Evolutionary conservation across 495 filamentous ascomycete genomes (phyloP).

Genomic region (Lasiosphaeria miniovina): DNA sequence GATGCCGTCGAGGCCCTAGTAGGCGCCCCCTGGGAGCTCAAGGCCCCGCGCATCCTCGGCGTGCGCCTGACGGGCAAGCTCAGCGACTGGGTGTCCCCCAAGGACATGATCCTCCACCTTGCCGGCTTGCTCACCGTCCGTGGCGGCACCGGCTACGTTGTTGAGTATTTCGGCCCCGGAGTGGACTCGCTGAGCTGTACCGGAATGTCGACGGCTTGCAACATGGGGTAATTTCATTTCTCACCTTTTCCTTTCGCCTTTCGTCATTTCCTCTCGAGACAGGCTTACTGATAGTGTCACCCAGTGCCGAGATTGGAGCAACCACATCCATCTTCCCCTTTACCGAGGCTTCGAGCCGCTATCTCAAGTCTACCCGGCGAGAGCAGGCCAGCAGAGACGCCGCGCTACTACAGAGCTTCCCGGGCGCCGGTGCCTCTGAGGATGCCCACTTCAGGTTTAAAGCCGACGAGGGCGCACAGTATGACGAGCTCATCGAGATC

Average conservation of each 20-base stretch:
- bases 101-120: conserved; percentile 89
- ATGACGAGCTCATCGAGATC: conserved; percentile 90
- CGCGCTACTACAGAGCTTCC: conserved; percentile 46
- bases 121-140: conserved; percentile 90
- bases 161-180: conserved; percentile 88
- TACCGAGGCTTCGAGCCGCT: conserved; percentile 52
- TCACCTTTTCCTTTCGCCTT: background rate
- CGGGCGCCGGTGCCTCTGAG: conserved; percentile 33
- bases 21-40: conserved; percentile 94
- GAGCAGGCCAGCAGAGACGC: conserved; percentile 65
- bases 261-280: background rate
- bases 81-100: conserved; percentile 86
- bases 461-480: conserved; percentile 77
- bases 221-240: conserved; percentile 53
- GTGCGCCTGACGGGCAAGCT: conserved; percentile 82
- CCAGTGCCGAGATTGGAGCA: conserved; percentile 79
- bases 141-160: conserved; percentile 89
- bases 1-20: conserved; percentile 97
- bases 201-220: conserved; percentile 88
- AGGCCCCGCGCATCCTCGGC: conserved; percentile 85
- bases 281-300: background rate
- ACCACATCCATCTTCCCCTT: conserved; percentile 87
- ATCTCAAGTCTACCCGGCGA: conserved; percentile 81
- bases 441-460: conserved; percentile 48
- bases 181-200: conserved; percentile 87